phyloP scores from a whole-genome alignment of 2,329 filamentous ascomycete genomes.

The Venturia aucupariae region DNA sequence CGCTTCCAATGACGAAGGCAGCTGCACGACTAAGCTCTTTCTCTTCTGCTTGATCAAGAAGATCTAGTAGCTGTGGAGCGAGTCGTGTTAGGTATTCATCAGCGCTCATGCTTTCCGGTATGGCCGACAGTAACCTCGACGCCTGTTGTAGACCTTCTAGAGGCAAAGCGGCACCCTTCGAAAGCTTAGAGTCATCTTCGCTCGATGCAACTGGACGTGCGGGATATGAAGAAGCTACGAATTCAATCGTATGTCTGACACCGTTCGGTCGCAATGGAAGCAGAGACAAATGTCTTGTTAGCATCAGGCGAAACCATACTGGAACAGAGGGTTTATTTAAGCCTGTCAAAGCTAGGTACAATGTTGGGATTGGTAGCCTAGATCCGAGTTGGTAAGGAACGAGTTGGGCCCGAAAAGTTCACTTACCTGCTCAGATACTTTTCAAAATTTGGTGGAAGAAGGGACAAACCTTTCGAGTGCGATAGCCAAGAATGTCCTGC shows the following conservation, averaged over 20 bases:
- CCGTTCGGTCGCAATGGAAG: slow-evolving; percentile 55
- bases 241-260: slow-evolving; percentile 59
- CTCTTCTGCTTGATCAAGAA: slow-evolving; percentile 54
- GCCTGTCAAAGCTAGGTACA: slow-evolving; percentile 54
- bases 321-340: slow-evolving; percentile 55
- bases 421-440: slow-evolving; percentile 11
- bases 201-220: slow-evolving; percentile 35
- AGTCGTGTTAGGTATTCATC: slow-evolving; percentile 53
- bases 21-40: slow-evolving; percentile 50
- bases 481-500: slow-evolving; percentile 1
- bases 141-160: slow-evolving; percentile 58
- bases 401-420: not conserved
- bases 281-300: slow-evolving; percentile 50
- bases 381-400: not conserved
- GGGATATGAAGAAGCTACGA: slow-evolving; percentile 60
- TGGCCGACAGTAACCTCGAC: slow-evolving; percentile 50
- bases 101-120: slow-evolving; percentile 45
- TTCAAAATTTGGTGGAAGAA: not conserved
- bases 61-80: slow-evolving; percentile 49
- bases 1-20: slow-evolving; percentile 55
- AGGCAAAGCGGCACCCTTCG: slow-evolving; percentile 51
- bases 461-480: not conserved
- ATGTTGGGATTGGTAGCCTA: slow-evolving; percentile 39
- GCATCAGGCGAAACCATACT: slow-evolving; percentile 48
- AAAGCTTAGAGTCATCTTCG: slow-evolving; percentile 22